Percentiles rank a stretch among this genome's conserved stretches.
Evolutionary conservation across 441 rosid species (phyloP).

Genomic region (Bocquillonia castaneifolia): DNA sequence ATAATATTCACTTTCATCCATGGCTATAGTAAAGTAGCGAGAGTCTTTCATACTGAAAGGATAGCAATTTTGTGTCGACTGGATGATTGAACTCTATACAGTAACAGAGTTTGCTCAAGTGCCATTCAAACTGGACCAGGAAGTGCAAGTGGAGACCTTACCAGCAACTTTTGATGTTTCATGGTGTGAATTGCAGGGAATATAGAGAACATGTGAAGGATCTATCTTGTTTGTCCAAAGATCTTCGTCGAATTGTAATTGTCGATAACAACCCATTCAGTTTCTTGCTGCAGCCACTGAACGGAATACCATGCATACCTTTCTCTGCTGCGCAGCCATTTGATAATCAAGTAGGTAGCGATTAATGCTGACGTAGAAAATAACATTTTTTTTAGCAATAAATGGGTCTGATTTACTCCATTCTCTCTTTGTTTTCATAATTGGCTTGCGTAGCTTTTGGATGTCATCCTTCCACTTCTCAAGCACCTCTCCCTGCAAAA

Average conservation of each 20-base stretch:
- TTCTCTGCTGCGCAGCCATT: constrained; percentile 67
- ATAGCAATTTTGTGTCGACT: too few species aligned
- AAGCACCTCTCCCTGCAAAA: constrained; percentile 40
- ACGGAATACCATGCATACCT: constrained; percentile 86
- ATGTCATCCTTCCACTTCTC: constrained; percentile 45
- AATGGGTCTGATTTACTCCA: neutral
- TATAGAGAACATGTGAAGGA: constrained; percentile 86
- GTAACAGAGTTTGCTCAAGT: too few species aligned
- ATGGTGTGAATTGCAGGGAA: constrained; percentile 37
- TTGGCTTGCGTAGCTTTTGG: constrained; percentile 35
- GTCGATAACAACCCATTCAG: constrained; percentile 93
- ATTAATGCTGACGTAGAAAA: neutral
- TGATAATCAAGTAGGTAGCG: constrained; percentile 56
- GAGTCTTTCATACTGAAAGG: too few species aligned
- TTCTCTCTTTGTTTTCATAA: too few species aligned
- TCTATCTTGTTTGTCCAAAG: constrained; percentile 60
- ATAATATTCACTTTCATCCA: too few species aligned
- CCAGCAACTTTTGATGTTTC: too few species aligned
- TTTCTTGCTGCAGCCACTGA: constrained; percentile 77
- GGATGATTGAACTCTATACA: too few species aligned
- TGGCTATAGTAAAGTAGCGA: too few species aligned
- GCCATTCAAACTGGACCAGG: too few species aligned
- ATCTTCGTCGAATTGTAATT: constrained; percentile 63
- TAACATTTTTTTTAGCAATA: neutral
- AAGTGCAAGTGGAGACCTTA: too few species aligned